These are phyloP conservation scores for Cynara cardunculus DNA, from an alignment of 129 eudicot species.

Conservation along the genomic window DNA sequence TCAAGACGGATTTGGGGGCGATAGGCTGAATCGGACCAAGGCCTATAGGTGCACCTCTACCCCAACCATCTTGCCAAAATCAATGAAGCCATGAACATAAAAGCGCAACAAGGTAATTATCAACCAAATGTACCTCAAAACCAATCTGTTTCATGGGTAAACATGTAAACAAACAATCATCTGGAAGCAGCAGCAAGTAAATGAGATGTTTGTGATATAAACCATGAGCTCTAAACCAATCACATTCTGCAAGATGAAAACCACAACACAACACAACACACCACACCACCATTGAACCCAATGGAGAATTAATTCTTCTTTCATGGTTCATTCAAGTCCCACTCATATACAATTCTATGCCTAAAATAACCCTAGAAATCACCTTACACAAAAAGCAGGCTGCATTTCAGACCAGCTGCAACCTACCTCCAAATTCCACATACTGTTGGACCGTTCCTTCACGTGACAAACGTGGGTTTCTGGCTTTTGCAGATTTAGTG, in stretches of 20 bases:
- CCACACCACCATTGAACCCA: not conserved
- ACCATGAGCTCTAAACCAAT: not conserved
- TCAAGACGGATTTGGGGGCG: not conserved
- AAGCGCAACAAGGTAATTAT: not conserved
- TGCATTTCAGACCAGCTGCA: slow-evolving; percentile 28
- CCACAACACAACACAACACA: not conserved
- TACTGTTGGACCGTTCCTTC: slow-evolving; percentile 60
- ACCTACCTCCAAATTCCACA: slow-evolving; percentile 59
- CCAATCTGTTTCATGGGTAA: not conserved
- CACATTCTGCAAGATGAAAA: not conserved
- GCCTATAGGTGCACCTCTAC: too few relatives aligned
- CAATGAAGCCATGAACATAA: not conserved
- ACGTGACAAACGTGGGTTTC: slow-evolving; percentile 35
- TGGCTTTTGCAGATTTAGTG: slow-evolving; percentile 61
- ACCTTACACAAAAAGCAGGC: not conserved
- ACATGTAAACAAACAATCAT: not conserved
- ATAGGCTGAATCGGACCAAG: not conserved
- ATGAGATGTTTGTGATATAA: not conserved
- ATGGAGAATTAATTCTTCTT: not conserved
- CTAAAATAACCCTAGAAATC: not conserved
- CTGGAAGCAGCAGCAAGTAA: not conserved
- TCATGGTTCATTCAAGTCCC: not conserved
- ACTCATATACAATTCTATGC: not conserved
- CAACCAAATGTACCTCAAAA: not conserved
- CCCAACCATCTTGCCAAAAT: not conserved